Base-by-base conservation (phyloP, 768 basidiomycete genomes). In the Pluteus cervinus region DNA sequence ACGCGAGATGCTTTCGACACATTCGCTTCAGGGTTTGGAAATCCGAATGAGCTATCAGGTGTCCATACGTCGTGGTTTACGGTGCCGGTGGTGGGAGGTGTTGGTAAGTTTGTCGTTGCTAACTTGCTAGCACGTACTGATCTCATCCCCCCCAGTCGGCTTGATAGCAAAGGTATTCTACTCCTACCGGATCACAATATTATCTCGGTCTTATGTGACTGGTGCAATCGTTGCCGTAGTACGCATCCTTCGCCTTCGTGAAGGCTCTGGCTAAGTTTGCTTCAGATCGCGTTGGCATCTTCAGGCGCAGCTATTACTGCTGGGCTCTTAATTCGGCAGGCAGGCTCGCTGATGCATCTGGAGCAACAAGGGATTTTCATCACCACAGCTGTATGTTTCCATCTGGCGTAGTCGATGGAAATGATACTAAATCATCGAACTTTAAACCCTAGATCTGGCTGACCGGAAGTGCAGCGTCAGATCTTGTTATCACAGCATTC, bases 161-260 rank as follows among this genome's bases (percentile, higher is more conserved):
- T 55, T 52, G 28, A 47, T 46, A 14, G 55, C 54, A 6, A 51
- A 54, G 33, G 40, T 54, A 30, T 54, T 46, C 23, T 56, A 48
- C 45, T 51, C 53, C 20, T 51, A 56, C 24, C 47, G 55, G 11
- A 51, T 56, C 34, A 12, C 34, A 36, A 39, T 21, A 38, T 28
- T n/a, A 16, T 24, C 18, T 38, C 17, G n/a, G 12, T 16, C n/a
- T 28, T 10, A 14, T 36, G 6, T 12, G 6, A 25, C 6, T 14
- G 35, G 22, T 36, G n/a, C 11, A 15, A 36, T 9, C n/a, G n/a
- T n/a, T n/a, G n/a, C n/a, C n/a, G n/a, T n/a, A n/a, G n/a, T n/a
- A n/a, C n/a, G n/a, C n/a, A n/a, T n/a, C n/a, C n/a, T n/a, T n/a
- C n/a, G n/a, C n/a, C n/a, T n/a, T n/a, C n/a, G n/a, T n/a, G n/a